Evolutionary conservation across 1,139 yeast genomes (phyloP), one percentile per base, ranked within the genome.

Genomic region (Ashbya aceris): DNA sequence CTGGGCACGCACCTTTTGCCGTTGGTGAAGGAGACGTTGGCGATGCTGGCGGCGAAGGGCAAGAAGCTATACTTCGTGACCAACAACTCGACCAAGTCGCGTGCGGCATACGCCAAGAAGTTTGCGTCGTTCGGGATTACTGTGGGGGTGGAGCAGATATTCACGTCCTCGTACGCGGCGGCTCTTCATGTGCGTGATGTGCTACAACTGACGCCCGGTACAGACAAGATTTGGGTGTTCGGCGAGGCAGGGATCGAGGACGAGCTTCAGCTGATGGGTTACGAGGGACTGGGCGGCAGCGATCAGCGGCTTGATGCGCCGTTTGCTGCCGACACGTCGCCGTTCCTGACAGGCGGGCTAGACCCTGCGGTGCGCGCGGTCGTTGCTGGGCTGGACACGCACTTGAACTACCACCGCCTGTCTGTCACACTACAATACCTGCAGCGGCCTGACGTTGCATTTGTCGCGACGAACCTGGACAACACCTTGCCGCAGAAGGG

Each of bases 391-490:
- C 69, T 91, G 46, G 89, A 87, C 49, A 68, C 79, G 26, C 74
- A 75, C 40, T 62, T 89, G 50, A 87, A 84, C 62, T 91, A 91
- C 61, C 77, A 83, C 57, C 83, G 86, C 62, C 67, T 87, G 41
- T 83, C 95, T 2, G 69, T 79, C 29, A 85, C 96, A 3, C 71
- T 89, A 68, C 87, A 85, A 55, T 89, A 91, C 55, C 69, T 91
- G 41, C 74, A 73, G 49, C 72, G 82, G 50, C 79, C 81, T 40
- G 69, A 75, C 2, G 70, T 86, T 5, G 76, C 83, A 31, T 91
- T 87, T 61, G 71, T 93, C 50, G 97, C 96, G 27, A 91, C 98
- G n/a, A 91, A 91, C 61, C 83, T 83, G 38, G 98, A 91, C 61
- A 83, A 95, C 1, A 91, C 98, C 0, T 91, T 79, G 68, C 98